A percentile compares a stretch with the other conserved stretches of the same genome.
Evolutionary conservation across 306 rosid species (phyloP).

Genomic region (Sindora glabra): DNA sequence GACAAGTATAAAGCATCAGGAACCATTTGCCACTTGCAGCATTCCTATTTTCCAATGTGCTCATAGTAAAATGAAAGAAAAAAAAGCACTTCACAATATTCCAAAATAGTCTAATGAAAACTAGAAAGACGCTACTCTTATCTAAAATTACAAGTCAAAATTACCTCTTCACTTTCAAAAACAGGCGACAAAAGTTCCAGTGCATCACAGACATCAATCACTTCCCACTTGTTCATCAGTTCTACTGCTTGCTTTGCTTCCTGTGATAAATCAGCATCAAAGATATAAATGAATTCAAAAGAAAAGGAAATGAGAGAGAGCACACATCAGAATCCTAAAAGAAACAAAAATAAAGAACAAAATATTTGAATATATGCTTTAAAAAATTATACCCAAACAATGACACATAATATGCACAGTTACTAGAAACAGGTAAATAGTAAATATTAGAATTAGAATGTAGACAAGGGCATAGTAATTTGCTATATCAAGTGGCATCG

Average conservation of each 20-base stretch:
- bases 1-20: no score
- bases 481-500: not conserved
- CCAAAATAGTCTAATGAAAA: no score
- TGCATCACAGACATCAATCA: conserved; percentile 95
- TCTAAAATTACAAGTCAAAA: not conserved
- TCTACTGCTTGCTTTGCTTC: conserved; percentile 97
- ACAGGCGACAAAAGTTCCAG: conserved; percentile 91
- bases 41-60: no score
- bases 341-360: conserved; percentile 1
- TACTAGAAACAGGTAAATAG: not conserved
- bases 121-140: not conserved
- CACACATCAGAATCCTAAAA: not conserved
- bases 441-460: no score
- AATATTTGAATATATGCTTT: not conserved
- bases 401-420: not conserved
- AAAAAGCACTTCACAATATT: no score
- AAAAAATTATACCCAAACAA: not conserved
- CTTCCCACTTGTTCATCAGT: conserved; percentile 87
- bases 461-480: not conserved
- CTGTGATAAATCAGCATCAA: conserved; percentile 39
- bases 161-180: conserved; percentile 98
- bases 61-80: not conserved
- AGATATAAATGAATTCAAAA: conserved; percentile 10
- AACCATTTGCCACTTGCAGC: no score
- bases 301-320: not conserved